Evolutionary conservation across 202 grass and related monocot species (phyloP), one percentile per base, ranked within the genome.

Genomic region (Eragrostis tef): DNA sequence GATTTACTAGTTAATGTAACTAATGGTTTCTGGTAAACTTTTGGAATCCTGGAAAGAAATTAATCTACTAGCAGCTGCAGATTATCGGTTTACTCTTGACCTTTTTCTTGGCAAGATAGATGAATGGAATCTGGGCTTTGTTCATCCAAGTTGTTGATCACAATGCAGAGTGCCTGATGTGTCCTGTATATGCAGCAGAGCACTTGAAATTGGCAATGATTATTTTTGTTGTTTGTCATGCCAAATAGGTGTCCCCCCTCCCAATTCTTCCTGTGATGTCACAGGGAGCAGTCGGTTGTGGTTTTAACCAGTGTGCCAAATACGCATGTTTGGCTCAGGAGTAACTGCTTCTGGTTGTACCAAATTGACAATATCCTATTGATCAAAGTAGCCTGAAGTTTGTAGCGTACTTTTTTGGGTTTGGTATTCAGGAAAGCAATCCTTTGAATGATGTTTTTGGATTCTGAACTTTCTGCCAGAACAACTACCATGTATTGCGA

Each of bases 91-190:
- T 9, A 6, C 36, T 24, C 63, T 39, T 47, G 5, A 9, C 29
- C 29, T 31, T 85, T 7, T 39, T 9, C 13, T 48, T 7, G 76
- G 64, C 25, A 48, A 85, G 22, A 7, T 20, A 27, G 22, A 15
- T 74, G 17, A 34, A 67, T 84, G 81, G 54, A 75, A 63, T 22
- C 1, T 53, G 61, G 52, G 0, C 11, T 43, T 39, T 77, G 66
- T 87, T 79, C 16, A 48, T 59, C 7, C 13, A 74, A 67, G 21
- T 49, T 64, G 45, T 51, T 74, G 25, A 80, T 52, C 62, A 47
- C 9, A 64, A 0, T 26, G 45, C 8, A 56, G 73, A 58, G 9
- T 21, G 12, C 80, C 46, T 3, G 11, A 12, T 84, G 19, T 56
- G 1, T 42, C 31, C 4, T 41, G 19, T 19, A 59, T 36, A 17